phyloP scores from a whole-genome alignment of 2,329 filamentous ascomycete genomes.

The Penicillium sp. region DNA sequence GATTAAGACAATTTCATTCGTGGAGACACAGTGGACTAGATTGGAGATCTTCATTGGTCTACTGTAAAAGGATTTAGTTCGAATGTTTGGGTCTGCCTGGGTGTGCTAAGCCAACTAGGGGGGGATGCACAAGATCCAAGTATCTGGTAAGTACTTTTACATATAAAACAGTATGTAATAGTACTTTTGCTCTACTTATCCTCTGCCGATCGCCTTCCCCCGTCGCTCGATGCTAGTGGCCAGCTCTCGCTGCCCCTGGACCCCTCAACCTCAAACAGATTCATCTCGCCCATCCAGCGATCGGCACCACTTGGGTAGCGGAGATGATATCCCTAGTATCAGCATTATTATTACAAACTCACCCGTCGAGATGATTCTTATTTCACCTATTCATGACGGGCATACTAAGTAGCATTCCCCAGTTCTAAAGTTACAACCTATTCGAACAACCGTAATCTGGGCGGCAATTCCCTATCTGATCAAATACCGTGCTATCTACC shows the following conservation, averaged over 20 bases:
- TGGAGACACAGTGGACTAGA: background rate
- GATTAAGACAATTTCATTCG: background rate
- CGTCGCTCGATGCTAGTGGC: background rate
- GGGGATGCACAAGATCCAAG: background rate
- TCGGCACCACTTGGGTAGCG: background rate
- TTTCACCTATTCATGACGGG: too few relatives aligned
- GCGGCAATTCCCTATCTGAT: background rate
- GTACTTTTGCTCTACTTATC: background rate
- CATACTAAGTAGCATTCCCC: too few relatives aligned
- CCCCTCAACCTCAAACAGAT: slow-evolving; percentile 4
- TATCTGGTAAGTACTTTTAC: background rate
- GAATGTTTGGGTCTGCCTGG: background rate
- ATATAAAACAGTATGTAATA: too few relatives aligned
- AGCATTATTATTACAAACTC: too few relatives aligned
- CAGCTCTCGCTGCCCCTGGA: background rate
- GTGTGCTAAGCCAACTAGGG: too few relatives aligned
- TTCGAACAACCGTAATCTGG: background rate
- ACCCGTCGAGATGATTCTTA: too few relatives aligned
- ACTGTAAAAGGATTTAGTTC: background rate
- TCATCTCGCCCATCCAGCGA: background rate
- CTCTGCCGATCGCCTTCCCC: background rate
- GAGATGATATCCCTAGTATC: too few relatives aligned
- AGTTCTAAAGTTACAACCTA: too few relatives aligned
- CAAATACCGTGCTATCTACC: background rate
- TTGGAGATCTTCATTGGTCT: background rate